Conservation (phyloP, 176 grass and related monocot genomes). For the Typha latifolia region DNA sequence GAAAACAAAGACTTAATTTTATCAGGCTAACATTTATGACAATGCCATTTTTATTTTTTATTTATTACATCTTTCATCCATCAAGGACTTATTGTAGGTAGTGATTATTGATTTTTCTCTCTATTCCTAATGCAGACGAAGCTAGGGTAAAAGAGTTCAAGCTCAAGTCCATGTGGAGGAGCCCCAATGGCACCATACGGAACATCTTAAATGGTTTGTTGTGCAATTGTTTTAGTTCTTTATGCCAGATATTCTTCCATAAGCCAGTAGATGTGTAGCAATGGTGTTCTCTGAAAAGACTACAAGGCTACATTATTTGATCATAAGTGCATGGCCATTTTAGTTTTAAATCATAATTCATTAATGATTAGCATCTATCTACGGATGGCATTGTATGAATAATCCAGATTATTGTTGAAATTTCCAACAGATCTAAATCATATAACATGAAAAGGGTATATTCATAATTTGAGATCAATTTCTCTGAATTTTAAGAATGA, state of each 20-base stretch:
- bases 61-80: not conserved
- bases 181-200: constrained; percentile 25
- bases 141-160: constrained; percentile 21
- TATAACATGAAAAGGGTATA: no score
- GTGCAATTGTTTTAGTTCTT: not conserved
- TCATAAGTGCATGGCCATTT: no score
- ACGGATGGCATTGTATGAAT: no score
- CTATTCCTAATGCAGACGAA: constrained; percentile 15
- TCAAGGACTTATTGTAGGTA: not conserved
- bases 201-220: constrained; percentile 20
- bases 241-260: not conserved
- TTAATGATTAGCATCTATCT: no score
- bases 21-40: not conserved
- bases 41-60: not conserved
- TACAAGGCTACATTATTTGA: no score
- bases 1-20: not conserved
- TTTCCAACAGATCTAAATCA: no score
- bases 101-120: not conserved
- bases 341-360: no score
- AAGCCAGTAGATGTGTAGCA: not conserved
- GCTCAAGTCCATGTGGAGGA: constrained; percentile 19
- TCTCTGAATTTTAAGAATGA: no score
- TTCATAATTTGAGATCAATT: no score
- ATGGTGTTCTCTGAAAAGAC: no score
- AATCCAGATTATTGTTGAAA: no score